Percentiles rank a stretch among this genome's conserved stretches.
These are phyloP conservation scores for Entelexis paramagnoliae DNA, from an alignment of 1,139 yeast species.

Conservation along the genomic window DNA sequence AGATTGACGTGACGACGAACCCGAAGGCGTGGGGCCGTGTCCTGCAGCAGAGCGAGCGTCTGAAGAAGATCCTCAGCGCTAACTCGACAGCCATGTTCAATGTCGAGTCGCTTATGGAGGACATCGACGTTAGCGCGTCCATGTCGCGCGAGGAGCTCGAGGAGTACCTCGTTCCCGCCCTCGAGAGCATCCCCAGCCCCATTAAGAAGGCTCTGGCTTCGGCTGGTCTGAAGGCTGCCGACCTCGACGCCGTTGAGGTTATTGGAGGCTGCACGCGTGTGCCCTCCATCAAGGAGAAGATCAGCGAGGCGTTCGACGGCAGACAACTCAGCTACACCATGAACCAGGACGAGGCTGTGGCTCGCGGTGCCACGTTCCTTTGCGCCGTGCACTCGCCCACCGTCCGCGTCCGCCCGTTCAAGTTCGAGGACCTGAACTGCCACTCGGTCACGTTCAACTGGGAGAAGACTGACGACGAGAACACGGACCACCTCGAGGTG, in stretches of 20 bases:
- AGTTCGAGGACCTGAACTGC: conserved; percentile 89
- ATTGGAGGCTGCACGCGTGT: conserved; percentile 99
- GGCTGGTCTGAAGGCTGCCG: conserved; percentile 62
- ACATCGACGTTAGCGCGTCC: conserved; percentile 86
- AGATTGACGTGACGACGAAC: conserved; percentile 81
- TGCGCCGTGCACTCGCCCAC: conserved; percentile 99
- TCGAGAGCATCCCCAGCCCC: conserved; percentile 66
- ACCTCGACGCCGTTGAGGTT: conserved; percentile 82
- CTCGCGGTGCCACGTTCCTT: conserved; percentile 97
- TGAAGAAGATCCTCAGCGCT: conserved; percentile 94
- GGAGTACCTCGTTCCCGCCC: conserved; percentile 72
- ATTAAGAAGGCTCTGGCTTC: conserved; percentile 70
- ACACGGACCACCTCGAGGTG: conserved; percentile 85
- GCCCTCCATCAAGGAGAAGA: conserved; percentile 76
- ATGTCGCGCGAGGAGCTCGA: conserved; percentile 88
- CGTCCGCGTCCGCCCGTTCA: conserved; percentile 96
- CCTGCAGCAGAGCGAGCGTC: conserved; percentile 77
- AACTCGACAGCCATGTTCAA: conserved; percentile 90
- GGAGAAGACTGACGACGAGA: conserved; percentile 87
- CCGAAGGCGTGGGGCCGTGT: conserved; percentile 95
- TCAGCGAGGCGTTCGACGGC: conserved; percentile 62
- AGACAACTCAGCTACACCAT: conserved; percentile 86
- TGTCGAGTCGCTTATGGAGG: conserved; percentile 94
- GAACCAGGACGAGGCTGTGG: conserved; percentile 98
- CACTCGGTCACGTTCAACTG: conserved; percentile 89